A percentile compares a stretch with the other conserved stretches of the same genome.
These are phyloP conservation scores for Fusarium begoniae DNA, from an alignment of 2,329 filamentous ascomycete genomes.

Conservation along the genomic window DNA sequence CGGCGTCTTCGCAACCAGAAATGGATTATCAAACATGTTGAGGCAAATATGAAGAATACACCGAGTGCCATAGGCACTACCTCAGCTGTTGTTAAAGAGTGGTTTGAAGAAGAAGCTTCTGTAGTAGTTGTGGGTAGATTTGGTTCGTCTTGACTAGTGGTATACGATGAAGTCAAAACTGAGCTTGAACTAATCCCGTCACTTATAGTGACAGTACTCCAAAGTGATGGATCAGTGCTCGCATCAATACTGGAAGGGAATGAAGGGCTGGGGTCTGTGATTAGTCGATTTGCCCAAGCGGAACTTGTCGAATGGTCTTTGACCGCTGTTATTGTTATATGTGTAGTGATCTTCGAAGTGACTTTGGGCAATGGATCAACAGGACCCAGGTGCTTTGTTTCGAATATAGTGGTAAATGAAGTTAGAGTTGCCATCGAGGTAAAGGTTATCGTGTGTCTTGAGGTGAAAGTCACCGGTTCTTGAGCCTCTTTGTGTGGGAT, in stretches of 20 bases:
- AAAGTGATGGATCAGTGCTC: neutral
- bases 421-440: neutral
- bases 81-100: neutral
- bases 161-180: neutral
- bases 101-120: neutral
- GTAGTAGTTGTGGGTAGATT: neutral
- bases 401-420: neutral
- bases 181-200: neutral
- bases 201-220: neutral
- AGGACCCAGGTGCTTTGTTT: neutral
- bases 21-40: neutral
- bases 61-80: slow-evolving; percentile 3
- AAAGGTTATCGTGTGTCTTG: neutral
- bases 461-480: neutral
- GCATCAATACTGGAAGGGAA: neutral
- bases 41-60: neutral
- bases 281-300: neutral
- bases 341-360: neutral
- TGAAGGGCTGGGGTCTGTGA: neutral
- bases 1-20: neutral
- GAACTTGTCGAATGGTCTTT: neutral
- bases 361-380: neutral
- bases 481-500: neutral
- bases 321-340: neutral
- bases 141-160: neutral